A percentile compares a stretch with the other conserved stretches of the same genome.
Evolutionary conservation across 164 flowering plant genomes (phyloP).

Genomic region (Nymphaea thermarum): DNA sequence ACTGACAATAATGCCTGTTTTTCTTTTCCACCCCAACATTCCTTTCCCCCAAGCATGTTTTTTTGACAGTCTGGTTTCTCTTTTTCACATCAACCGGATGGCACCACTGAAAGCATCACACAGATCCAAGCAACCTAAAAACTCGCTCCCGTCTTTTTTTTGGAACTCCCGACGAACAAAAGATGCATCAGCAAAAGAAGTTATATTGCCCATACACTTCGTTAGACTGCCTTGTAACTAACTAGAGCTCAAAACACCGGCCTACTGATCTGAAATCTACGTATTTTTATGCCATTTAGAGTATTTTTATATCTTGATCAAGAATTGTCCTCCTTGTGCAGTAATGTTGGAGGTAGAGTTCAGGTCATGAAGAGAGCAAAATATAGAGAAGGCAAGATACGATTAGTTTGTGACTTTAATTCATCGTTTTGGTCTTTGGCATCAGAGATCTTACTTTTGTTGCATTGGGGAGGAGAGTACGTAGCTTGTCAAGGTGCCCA

Average conservation of each 20-base stretch:
- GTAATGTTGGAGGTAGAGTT: neutral
- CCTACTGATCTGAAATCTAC: no score
- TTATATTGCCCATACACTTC: no score
- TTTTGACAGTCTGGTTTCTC: slow-evolving; percentile 48
- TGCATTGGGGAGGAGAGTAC: slow-evolving; percentile 89
- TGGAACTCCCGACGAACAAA: slow-evolving; percentile 27
- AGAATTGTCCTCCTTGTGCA: no score
- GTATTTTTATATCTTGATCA: no score
- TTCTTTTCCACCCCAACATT: slow-evolving; percentile 20
- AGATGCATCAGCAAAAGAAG: neutral
- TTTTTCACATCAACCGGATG: slow-evolving; percentile 40
- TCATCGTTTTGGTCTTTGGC: neutral
- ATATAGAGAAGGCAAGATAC: neutral
- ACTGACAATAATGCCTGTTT: slow-evolving; percentile 37
- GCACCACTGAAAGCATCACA: neutral
- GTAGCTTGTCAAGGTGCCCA: slow-evolving; percentile 76
- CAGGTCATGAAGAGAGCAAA: neutral
- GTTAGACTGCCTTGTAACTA: no score
- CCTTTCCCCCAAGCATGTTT: slow-evolving; percentile 55
- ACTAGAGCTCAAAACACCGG: no score
- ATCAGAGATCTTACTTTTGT: slow-evolving; percentile 53
- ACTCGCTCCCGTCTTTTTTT: slow-evolving; percentile 11
- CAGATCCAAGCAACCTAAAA: neutral
- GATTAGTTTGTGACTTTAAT: neutral
- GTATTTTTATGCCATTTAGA: no score